Evolutionary conservation across 371 early-diverging fungal species (phyloP), one percentile per base, ranked within the genome.

Genomic region (Mortierella sp.): DNA sequence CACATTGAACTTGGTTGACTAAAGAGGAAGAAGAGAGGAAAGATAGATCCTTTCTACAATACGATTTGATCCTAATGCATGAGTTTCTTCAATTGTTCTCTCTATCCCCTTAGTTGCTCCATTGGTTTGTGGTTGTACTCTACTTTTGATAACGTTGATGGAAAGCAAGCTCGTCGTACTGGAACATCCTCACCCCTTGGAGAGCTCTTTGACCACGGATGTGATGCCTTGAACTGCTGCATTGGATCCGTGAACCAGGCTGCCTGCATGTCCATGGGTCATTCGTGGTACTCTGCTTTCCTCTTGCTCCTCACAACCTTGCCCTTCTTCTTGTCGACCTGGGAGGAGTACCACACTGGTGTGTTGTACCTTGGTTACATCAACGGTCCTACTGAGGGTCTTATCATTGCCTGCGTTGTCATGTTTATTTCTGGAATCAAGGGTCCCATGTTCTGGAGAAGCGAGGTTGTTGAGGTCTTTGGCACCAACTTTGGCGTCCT

Each of bases 81-180:
- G 22, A 18, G 18, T 18, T 54, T 40, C 26, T 22, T 40, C 22
- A 4, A 16, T 47, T 22, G 12, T 60, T n/a, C 39, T n/a, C 58
- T 20, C 1, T 51, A 62, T 78, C 66, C 26, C 22, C 16, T 20
- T 70, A 94, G 93, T 72, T 96, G 93, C 87, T 95, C 94, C 10
- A 73, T 94, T 32, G 95, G 96, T 39, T 83, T 99, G 69, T 98
- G 96, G 94, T 80, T 97, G 40, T 99, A 98, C 84, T 96, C 96
- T 61, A 96, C 98, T 3, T 95, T 98, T 83, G 99, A 99, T 86
- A 96, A 96, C 76, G 94, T 99, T 63, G 99, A 99, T 85, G 99
- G 99, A 60, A 97, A 97, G 86, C 99, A 99, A 85, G 99, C 99
- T 12, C 90, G 99, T 64, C 88, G 96, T 66, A 98, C 98, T 24